Evolutionary conservation across 2,329 filamentous ascomycete genomes (phyloP), one percentile per base, ranked within the genome.

Genomic region (Plectosphaerella cucumerina): DNA sequence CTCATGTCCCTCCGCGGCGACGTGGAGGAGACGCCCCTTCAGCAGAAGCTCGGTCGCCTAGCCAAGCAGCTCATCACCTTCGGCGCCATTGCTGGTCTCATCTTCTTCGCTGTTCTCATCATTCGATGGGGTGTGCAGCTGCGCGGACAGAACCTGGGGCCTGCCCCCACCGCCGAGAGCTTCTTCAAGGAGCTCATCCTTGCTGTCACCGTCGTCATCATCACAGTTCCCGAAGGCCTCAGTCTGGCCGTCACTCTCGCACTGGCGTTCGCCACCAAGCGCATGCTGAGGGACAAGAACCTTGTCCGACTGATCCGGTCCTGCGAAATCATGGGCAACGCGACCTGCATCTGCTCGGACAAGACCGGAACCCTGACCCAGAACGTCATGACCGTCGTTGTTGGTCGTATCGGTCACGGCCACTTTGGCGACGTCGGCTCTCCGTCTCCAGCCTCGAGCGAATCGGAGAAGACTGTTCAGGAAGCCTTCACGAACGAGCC

Each of bases 1-100:
- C 80, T 92, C 71, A 86, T 92, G 80, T 88, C 87, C 35, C 71
- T 93, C 11, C 83, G 87, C 54, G 86, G 89, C 58, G 86, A 90
- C 54, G 83, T 85, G 51, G 85, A 92, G 62, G 86, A 88, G 21
- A 93, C 89, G 1, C 89, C 89, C 4, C 68, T 93, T 8, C 89
- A 93, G 65, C 84, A 80, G 3, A 92, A 91, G 66, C 73, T 93
- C 52, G 90, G 91, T 57, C 76, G 84, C 4, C 74, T 93, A 17
- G 89, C 89, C 6, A 88, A 90, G 60, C 87, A 90, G 61, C 90
- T 93, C 51, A 73, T 72, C 21, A 65, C 68, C 2, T 68, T 73
- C 50, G 71, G 72, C 9, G 60, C 61, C 18, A 56, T 68, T 39
- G 74, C 66, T n/a, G 72, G 71, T 33, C 56, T 65, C 20, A 57